Evolutionary conservation across 345 rosid genomes (phyloP).

Genomic region (Lumnitzera racemosa): DNA sequence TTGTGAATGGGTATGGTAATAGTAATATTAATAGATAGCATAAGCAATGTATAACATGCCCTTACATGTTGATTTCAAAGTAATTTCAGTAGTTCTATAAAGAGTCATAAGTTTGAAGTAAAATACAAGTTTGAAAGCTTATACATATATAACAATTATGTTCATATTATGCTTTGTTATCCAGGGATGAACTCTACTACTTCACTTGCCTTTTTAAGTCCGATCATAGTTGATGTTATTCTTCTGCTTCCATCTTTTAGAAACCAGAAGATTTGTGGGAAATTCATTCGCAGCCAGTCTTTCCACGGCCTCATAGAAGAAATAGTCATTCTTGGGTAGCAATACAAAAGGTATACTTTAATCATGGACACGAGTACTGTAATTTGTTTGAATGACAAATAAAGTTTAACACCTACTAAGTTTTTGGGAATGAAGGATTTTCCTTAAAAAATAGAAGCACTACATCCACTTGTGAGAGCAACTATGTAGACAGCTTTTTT

Average conservation of each 20-base stretch:
- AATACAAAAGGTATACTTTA: slow-evolving; percentile 55
- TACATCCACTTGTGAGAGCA: too few relatives aligned
- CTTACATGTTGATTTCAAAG: too few relatives aligned
- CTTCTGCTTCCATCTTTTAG: slow-evolving; percentile 34
- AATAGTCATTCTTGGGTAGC: slow-evolving; percentile 70
- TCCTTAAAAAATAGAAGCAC: too few relatives aligned
- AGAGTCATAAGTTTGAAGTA: too few relatives aligned
- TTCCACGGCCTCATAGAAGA: slow-evolving; percentile 79
- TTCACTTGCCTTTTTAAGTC: background rate
- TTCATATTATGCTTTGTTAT: background rate
- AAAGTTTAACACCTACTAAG: too few relatives aligned
- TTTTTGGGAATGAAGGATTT: too few relatives aligned
- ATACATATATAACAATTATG: background rate
- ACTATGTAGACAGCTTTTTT: too few relatives aligned
- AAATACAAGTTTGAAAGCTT: background rate
- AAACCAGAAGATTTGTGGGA: slow-evolving; percentile 95
- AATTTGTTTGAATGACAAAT: too few relatives aligned
- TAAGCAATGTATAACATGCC: too few relatives aligned
- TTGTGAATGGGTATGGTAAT: too few relatives aligned
- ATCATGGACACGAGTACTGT: background rate
- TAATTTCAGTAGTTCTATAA: too few relatives aligned
- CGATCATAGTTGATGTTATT: slow-evolving; percentile 12
- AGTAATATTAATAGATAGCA: too few relatives aligned
- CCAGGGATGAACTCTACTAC: background rate
- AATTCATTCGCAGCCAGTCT: slow-evolving; percentile 65